Conservation (phyloP, 768 basidiomycete species). For the Lyophyllum atratum region DNA sequence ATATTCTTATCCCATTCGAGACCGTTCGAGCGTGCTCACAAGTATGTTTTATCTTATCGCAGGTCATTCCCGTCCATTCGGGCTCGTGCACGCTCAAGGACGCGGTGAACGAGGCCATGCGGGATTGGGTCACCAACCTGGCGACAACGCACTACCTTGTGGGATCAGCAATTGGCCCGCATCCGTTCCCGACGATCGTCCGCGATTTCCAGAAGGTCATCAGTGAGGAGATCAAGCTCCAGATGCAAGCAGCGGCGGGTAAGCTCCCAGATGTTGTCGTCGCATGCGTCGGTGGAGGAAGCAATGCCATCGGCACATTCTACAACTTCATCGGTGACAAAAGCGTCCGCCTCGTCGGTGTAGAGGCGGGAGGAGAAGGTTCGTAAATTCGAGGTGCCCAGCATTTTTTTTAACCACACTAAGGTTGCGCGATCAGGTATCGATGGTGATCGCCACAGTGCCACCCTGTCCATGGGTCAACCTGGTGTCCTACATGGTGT, state of each 20-base stretch:
- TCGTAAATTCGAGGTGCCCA: not conserved
- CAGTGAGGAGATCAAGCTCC: constrained; percentile 90
- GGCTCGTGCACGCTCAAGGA: constrained; percentile 97
- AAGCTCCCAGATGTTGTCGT: constrained; percentile 94
- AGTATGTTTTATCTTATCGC: not conserved
- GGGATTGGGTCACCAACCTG: constrained; percentile 98
- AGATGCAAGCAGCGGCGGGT: constrained; percentile 68
- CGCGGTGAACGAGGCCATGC: constrained; percentile 97
- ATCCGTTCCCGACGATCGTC: constrained; percentile 98
- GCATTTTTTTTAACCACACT: constrained; percentile 2
- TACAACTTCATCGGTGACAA: constrained; percentile 94
- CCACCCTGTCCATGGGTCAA: constrained; percentile 87
- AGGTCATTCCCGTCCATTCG: constrained; percentile 93
- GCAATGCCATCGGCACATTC: constrained; percentile 97
- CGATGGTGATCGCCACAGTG: constrained; percentile 86
- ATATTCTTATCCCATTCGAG: not conserved
- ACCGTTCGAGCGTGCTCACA: not conserved
- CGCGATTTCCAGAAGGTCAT: constrained; percentile 96
- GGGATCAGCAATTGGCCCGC: constrained; percentile 96
- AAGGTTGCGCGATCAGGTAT: constrained; percentile 49
- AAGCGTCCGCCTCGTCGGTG: constrained; percentile 83
- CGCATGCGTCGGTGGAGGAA: constrained; percentile 97
- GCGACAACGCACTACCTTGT: constrained; percentile 95
- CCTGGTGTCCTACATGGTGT: constrained; percentile 97
- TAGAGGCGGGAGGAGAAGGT: constrained; percentile 99